Base-by-base conservation (phyloP, 2,329 filamentous ascomycete species). In the Nigrospora osmanthi region DNA sequence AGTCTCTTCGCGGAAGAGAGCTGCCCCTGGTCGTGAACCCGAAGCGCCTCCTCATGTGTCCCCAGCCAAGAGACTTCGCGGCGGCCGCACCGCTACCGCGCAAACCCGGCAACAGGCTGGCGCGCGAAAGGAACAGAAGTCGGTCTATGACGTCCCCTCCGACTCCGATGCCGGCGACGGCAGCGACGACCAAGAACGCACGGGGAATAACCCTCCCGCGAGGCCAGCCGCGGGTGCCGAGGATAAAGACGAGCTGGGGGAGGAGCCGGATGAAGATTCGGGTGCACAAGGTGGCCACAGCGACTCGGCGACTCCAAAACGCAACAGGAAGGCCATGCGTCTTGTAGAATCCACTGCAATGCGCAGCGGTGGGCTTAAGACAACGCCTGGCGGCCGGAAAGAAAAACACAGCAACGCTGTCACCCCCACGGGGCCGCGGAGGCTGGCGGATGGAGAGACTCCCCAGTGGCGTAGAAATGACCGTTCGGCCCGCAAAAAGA, bases 401-500 rank as follows among this genome's bases (percentile, higher is more conserved):
- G 2, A 42, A 42, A 1, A 43, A 48, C 12, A 28, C 38, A 4
- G 48, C 44, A 15, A 62, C 59, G 5, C 59, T 58, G 3, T 59
- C 56, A 28, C 23, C 4, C 23, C 23, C 23, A 28, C 6, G 54
- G 51, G 35, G 45, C 46, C 5, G 54, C 47, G 12, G 16, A 32
- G 14, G 23, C 34, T 17, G 3, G 42, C 56, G 17, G 67, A 58
- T 33, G 66, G 63, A 7, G 57, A 68, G 32, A 88, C 84, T 1
- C 84, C 87, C 0, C 77, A 78, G 34, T 76, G 81, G 52, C 72
- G 76, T 36, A 79, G 76, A 50, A 85, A 87, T 51, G 89, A 96
- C 65, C 81, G 86, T 40, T 96, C 90, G 6, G 91, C 47, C n/a
- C 44, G 44, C 37, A 49, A 49, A 30, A 49, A 49, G 42, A 49